Evolutionary conservation across 2,329 filamentous ascomycete species (phyloP).

Genomic region (Aspergillus novoparasiticus): DNA sequence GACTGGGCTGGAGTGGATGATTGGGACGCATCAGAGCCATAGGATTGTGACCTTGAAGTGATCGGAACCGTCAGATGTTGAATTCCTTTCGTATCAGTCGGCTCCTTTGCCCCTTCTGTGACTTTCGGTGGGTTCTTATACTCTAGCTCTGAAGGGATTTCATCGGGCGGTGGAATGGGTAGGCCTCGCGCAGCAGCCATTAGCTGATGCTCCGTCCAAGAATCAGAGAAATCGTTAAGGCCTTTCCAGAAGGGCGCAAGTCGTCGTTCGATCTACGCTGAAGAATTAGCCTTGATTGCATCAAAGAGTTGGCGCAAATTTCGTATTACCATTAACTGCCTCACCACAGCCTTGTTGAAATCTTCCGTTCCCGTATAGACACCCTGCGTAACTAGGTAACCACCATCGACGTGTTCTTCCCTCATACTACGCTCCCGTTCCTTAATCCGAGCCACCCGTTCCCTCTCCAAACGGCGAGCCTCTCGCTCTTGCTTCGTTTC

Average conservation of each 20-base stretch:
- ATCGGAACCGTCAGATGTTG: slow-evolving; percentile 80
- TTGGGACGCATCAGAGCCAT: slow-evolving; percentile 72
- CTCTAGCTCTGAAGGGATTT: slow-evolving; percentile 71
- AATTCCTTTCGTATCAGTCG: slow-evolving; percentile 61
- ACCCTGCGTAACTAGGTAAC: slow-evolving; percentile 90
- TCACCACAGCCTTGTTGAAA: slow-evolving; percentile 84
- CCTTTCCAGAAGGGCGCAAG: slow-evolving; percentile 96
- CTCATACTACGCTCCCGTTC: slow-evolving; percentile 88
- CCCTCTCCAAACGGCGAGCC: slow-evolving; percentile 79
- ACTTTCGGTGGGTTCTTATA: slow-evolving; percentile 53
- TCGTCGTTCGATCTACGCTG: slow-evolving; percentile 80
- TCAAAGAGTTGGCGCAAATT: neutral
- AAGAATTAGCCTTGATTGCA: slow-evolving; percentile 22
- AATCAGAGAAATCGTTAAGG: slow-evolving; percentile 81
- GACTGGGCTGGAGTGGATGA: slow-evolving; percentile 65
- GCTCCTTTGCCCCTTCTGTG: slow-evolving; percentile 47
- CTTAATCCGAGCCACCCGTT: slow-evolving; percentile 72
- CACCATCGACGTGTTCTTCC: slow-evolving; percentile 92
- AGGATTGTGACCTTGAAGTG: slow-evolving; percentile 73
- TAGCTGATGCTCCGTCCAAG: slow-evolving; percentile 95
- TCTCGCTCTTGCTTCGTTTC: slow-evolving; percentile 93
- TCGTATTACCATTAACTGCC: slow-evolving; percentile 79
- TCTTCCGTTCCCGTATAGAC: slow-evolving; percentile 92
- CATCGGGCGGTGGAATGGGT: slow-evolving; percentile 79
- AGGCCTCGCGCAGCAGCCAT: slow-evolving; percentile 84